phyloP scores from a whole-genome alignment of 441 rosid genomes.

The Euphorbia celastroides region DNA sequence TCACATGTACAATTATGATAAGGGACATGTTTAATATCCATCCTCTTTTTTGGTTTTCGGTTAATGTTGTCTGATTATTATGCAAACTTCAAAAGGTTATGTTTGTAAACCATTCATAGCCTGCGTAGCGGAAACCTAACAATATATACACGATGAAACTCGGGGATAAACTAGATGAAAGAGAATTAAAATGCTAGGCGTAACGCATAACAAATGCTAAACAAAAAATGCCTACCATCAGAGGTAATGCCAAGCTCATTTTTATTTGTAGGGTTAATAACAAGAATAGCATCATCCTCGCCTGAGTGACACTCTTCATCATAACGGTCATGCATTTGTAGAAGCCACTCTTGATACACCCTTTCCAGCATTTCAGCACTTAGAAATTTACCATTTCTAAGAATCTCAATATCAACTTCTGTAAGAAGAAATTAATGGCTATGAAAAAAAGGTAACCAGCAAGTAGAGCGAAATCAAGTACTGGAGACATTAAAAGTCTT shows the following conservation, averaged over 20 bases:
- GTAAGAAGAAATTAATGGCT: slow-evolving; percentile 11
- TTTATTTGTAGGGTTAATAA: slow-evolving; percentile 39
- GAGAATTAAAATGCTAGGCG: background rate
- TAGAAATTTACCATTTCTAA: slow-evolving; percentile 29
- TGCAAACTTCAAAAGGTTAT: background rate
- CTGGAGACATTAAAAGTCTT: background rate
- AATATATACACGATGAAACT: background rate
- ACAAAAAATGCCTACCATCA: slow-evolving; percentile 39
- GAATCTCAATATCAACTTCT: slow-evolving; percentile 40
- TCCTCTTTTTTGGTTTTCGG: background rate
- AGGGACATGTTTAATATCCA: background rate
- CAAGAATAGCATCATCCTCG: slow-evolving; percentile 48
- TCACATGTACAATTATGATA: background rate
- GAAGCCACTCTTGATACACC: slow-evolving; percentile 60
- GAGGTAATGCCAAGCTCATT: slow-evolving; percentile 48
- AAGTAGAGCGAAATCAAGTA: background rate
- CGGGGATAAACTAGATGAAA: background rate
- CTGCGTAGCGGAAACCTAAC: background rate
- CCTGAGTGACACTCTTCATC: slow-evolving; percentile 53
- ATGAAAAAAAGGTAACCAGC: background rate
- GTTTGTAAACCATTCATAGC: slow-evolving; percentile 1
- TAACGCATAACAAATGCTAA: background rate
- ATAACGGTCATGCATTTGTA: slow-evolving; percentile 50
- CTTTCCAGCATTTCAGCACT: slow-evolving; percentile 42
- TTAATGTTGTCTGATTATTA: background rate